A percentile compares a stretch with the other conserved stretches of the same genome.
These are phyloP conservation scores for Linderina pennispora DNA, from an alignment of 192 early-diverging fungal species.

Conservation along the genomic window DNA sequence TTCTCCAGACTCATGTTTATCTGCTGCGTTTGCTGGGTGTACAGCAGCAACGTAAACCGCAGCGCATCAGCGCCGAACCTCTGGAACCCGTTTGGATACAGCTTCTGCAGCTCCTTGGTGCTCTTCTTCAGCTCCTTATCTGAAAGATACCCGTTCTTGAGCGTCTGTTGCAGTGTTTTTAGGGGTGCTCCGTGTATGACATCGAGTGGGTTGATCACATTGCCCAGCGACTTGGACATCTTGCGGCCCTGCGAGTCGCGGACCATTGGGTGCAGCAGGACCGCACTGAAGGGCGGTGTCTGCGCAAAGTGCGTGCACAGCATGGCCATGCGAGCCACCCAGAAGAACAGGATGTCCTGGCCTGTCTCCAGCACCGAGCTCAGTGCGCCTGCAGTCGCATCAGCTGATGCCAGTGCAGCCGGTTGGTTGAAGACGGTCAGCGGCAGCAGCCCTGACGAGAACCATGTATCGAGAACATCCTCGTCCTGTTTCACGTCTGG, in stretches of 20 bases:
- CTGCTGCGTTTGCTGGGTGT: conserved; percentile 77
- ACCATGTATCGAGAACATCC: conserved; percentile 98
- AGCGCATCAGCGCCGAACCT: conserved; percentile 87
- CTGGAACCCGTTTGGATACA: conserved; percentile 88
- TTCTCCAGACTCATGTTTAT: conserved; percentile 90
- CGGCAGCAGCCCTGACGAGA: conserved; percentile 90
- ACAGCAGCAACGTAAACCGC: conserved; percentile 61
- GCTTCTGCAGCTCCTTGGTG: conserved; percentile 56
- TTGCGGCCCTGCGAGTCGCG: conserved; percentile 58
- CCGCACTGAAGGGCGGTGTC: conserved; percentile 75
- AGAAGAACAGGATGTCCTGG: conserved; percentile 96
- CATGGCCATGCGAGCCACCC: conserved; percentile 98
- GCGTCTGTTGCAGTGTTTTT: conserved; percentile 53
- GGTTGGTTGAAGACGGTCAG: conserved; percentile 62
- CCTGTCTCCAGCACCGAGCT: conserved; percentile 88
- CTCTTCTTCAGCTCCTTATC: conserved; percentile 66
- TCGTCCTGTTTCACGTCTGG: conserved; percentile 48
- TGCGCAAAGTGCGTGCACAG: conserved; percentile 78
- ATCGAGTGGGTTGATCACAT: conserved; percentile 64
- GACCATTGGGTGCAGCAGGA: conserved; percentile 95
- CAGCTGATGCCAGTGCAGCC: too few species aligned
- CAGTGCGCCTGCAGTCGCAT: conserved; percentile 47
- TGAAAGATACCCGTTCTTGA: conserved; percentile 71
- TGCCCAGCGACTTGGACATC: conserved; percentile 82
- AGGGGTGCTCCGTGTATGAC: conserved; percentile 63